Percentiles rank a stretch among this genome's conserved stretches.
These are phyloP conservation scores for Solanum chilense DNA, from an alignment of 257 asterid genomes.

Conservation along the genomic window DNA sequence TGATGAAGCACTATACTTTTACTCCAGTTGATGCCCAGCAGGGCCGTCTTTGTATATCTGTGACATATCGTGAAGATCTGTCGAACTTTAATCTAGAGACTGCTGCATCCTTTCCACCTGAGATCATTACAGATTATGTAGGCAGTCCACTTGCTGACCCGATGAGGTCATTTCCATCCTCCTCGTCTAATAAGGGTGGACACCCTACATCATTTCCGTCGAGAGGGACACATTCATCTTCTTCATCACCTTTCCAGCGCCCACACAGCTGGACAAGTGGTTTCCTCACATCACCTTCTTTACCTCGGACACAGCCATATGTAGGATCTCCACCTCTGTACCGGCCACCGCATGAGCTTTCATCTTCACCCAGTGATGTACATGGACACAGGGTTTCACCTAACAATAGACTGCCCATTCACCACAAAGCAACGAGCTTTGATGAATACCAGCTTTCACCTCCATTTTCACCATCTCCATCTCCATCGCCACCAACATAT, in stretches of 20 bases:
- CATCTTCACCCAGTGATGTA: slow-evolving; percentile 46
- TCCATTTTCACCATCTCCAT: slow-evolving; percentile 82
- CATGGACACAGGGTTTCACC: slow-evolving; percentile 29
- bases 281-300: slow-evolving; percentile 40
- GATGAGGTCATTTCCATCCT: slow-evolving; percentile 56
- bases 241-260: slow-evolving; percentile 55
- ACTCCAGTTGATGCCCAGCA: slow-evolving; percentile 73
- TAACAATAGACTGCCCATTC: slow-evolving; percentile 34
- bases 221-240: slow-evolving; percentile 34
- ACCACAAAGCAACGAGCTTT: slow-evolving; percentile 25
- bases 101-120: slow-evolving; percentile 57
- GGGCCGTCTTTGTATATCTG: slow-evolving; percentile 74
- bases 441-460: slow-evolving; percentile 81
- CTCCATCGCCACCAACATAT: slow-evolving; percentile 81
- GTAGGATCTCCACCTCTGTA: slow-evolving; percentile 67
- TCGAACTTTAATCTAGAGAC: slow-evolving; percentile 67
- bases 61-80: slow-evolving; percentile 64
- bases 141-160: slow-evolving; percentile 93
- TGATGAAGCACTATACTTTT: slow-evolving; percentile 64
- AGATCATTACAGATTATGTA: slow-evolving; percentile 82
- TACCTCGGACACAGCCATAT: slow-evolving; percentile 36
- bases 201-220: slow-evolving; percentile 36
- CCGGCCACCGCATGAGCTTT: slow-evolving; percentile 48
- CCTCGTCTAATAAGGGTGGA: slow-evolving; percentile 31
- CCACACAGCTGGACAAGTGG: slow-evolving; percentile 99